Conservation (phyloP, 2,329 filamentous ascomycete genomes). For the Colletotrichum cereale region DNA sequence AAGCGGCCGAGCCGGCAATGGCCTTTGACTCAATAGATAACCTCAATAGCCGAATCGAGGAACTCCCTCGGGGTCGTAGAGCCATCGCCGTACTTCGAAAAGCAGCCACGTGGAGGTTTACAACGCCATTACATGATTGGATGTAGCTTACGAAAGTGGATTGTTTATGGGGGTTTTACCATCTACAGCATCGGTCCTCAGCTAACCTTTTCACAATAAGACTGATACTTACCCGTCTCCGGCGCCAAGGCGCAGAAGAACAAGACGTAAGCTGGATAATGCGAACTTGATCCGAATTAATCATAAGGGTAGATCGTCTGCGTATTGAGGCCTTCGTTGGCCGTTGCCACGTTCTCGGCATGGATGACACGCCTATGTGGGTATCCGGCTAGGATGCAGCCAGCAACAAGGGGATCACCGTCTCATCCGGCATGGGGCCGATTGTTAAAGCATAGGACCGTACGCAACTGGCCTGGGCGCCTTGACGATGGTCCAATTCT, state of each 20-base stretch:
- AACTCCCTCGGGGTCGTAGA: slow-evolving; percentile 44
- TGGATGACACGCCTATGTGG: slow-evolving; percentile 41
- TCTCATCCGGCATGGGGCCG: slow-evolving; percentile 17
- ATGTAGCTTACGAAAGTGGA: slow-evolving; percentile 43
- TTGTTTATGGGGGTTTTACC: slow-evolving; percentile 46
- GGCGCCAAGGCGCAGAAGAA: slow-evolving; percentile 45
- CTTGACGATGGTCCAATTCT: slow-evolving; percentile 3
- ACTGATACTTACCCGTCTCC: slow-evolving; percentile 40
- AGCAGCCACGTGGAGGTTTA: not conserved
- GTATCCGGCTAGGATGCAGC: slow-evolving; percentile 1
- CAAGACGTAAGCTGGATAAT: slow-evolving; percentile 45
- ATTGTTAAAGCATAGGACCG: slow-evolving; percentile 5
- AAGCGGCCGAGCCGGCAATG: not conserved
- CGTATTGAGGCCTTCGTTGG: slow-evolving; percentile 46
- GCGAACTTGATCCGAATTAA: slow-evolving; percentile 45
- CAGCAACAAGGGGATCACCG: slow-evolving; percentile 14
- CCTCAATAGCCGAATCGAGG: slow-evolving; percentile 44
- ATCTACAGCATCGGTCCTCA: slow-evolving; percentile 18
- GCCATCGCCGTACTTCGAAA: slow-evolving; percentile 43
- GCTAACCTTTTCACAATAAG: too few species aligned
- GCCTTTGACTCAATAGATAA: slow-evolving; percentile 37
- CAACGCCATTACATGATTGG: not conserved
- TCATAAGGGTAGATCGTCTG: slow-evolving; percentile 45
- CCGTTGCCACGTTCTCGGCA: slow-evolving; percentile 46
- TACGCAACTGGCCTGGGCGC: slow-evolving; percentile 4